Evolutionary conservation across 495 filamentous ascomycete genomes (phyloP).

Genomic region (Tetracladium setigerum): DNA sequence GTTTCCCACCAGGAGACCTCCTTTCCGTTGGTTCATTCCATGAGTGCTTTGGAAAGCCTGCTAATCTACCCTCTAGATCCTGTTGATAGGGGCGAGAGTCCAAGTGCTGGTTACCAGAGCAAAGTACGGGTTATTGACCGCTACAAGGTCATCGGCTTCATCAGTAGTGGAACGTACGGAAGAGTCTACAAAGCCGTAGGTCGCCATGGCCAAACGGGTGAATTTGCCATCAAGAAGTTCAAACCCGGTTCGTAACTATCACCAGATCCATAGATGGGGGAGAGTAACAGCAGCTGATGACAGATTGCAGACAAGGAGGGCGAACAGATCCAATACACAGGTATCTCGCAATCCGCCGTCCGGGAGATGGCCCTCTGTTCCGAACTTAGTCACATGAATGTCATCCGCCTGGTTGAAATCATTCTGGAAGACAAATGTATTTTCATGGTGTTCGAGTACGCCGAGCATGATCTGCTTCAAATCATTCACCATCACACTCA

Average conservation of each 20-base stretch:
- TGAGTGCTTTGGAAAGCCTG: slow-evolving; percentile 30
- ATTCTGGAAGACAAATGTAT: slow-evolving; percentile 99
- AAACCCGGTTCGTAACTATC: slow-evolving; percentile 53
- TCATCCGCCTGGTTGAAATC: slow-evolving; percentile 89
- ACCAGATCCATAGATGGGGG: too few relatives aligned
- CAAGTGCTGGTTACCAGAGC: slow-evolving; percentile 55
- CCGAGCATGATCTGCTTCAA: slow-evolving; percentile 92
- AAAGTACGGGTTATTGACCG: slow-evolving; percentile 84
- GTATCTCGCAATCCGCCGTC: slow-evolving; percentile 94
- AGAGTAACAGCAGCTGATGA: slow-evolving; percentile 3
- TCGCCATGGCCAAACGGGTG: slow-evolving; percentile 60
- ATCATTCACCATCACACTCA: slow-evolving; percentile 98
- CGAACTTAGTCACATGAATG: slow-evolving; percentile 81
- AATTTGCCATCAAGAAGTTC: slow-evolving; percentile 99
- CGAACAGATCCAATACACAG: slow-evolving; percentile 87
- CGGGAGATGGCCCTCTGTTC: slow-evolving; percentile 99
- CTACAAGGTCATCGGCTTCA: slow-evolving; percentile 96
- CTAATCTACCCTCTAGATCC: slow-evolving; percentile 30
- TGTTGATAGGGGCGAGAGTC: slow-evolving; percentile 35
- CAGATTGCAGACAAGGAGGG: slow-evolving; percentile 74
- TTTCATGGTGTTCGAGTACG: slow-evolving; percentile 99
- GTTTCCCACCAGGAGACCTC: slow-evolving; percentile 21
- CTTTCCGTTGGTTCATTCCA: slow-evolving; percentile 17
- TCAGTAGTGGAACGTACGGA: slow-evolving; percentile 97
- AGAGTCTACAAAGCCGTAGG: slow-evolving; percentile 93